phyloP scores from a whole-genome alignment of 805 yeast genomes.

The Saccharomycopsis babjevae region DNA sequence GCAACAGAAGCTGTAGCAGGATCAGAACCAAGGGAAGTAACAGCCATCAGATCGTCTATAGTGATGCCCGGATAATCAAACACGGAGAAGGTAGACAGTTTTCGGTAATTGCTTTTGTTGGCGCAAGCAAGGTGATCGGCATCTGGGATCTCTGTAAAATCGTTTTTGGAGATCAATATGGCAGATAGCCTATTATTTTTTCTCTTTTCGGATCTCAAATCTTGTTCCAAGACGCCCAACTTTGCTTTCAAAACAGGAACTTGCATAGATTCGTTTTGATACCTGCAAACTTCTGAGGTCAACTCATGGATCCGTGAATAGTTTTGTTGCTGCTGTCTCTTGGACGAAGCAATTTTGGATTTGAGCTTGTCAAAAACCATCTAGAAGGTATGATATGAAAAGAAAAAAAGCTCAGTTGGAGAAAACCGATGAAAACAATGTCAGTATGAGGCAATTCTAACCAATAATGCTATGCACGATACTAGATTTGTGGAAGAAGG shows the following conservation, averaged over 20 bases:
- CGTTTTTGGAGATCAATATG: background rate
- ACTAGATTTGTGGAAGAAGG: no score
- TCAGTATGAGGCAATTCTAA: no score
- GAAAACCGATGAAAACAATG: background rate
- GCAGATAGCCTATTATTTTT: background rate
- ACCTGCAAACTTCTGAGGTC: constrained; percentile 7
- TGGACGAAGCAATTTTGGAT: background rate
- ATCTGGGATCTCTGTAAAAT: background rate
- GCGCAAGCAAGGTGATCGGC: background rate
- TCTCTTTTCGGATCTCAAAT: constrained; percentile 5
- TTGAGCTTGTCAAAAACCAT: constrained; percentile 7
- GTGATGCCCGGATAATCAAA: background rate
- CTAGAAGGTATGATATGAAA: background rate
- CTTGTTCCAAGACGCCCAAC: constrained; percentile 10
- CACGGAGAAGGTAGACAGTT: constrained; percentile 5
- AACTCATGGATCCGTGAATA: constrained; percentile 4
- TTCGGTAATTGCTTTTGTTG: background rate
- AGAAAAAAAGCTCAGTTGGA: background rate
- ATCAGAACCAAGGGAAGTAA: background rate
- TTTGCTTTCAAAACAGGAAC: constrained; percentile 14
- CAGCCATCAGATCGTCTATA: constrained; percentile 4
- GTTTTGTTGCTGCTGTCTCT: background rate
- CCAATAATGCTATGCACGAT: no score
- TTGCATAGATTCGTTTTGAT: constrained; percentile 10
- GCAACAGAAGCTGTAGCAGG: background rate